phyloP scores from a whole-genome alignment of 2,329 filamentous ascomycete species.

The Aspergillus sp. region DNA sequence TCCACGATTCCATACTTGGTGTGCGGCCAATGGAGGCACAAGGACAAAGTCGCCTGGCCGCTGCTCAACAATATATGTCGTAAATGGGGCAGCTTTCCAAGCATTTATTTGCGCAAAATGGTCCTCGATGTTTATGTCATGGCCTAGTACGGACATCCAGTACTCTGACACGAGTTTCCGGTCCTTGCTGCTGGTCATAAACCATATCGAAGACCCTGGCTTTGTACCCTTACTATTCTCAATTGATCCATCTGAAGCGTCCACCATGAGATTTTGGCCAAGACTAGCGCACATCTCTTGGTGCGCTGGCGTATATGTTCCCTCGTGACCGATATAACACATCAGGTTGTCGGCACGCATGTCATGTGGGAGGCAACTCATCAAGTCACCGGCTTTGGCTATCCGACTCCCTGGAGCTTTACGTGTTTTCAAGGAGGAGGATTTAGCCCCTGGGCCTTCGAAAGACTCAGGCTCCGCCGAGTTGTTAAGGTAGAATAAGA shows the following conservation, averaged over 20 bases:
- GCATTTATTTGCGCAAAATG: slow-evolving; percentile 95
- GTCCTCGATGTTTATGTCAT: slow-evolving; percentile 95
- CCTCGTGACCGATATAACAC: slow-evolving; percentile 98
- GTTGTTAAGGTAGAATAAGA: slow-evolving; percentile 88
- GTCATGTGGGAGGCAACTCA: slow-evolving; percentile 81
- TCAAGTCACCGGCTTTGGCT: slow-evolving; percentile 81
- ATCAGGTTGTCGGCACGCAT: slow-evolving; percentile 97
- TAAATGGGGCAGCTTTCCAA: slow-evolving; percentile 93
- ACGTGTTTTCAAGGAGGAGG: slow-evolving; percentile 45
- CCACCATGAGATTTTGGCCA: slow-evolving; percentile 98
- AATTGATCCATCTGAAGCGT: slow-evolving; percentile 67
- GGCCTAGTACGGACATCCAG: slow-evolving; percentile 86
- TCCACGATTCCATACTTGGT: slow-evolving; percentile 97
- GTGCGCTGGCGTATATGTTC: slow-evolving; percentile 92
- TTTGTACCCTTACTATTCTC: slow-evolving; percentile 70
- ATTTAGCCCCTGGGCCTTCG: slow-evolving; percentile 53
- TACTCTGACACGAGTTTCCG: slow-evolving; percentile 88
- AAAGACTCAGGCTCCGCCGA: slow-evolving; percentile 56
- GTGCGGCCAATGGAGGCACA: slow-evolving; percentile 86
- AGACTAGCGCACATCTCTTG: slow-evolving; percentile 96
- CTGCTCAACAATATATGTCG: slow-evolving; percentile 90
- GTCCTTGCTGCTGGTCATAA: slow-evolving; percentile 97
- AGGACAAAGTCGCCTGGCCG: slow-evolving; percentile 88
- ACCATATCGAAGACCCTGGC: slow-evolving; percentile 91
- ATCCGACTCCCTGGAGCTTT: slow-evolving; percentile 55